phyloP scores from a whole-genome alignment of 75 land plant genomes.

The Picea glauca region DNA sequence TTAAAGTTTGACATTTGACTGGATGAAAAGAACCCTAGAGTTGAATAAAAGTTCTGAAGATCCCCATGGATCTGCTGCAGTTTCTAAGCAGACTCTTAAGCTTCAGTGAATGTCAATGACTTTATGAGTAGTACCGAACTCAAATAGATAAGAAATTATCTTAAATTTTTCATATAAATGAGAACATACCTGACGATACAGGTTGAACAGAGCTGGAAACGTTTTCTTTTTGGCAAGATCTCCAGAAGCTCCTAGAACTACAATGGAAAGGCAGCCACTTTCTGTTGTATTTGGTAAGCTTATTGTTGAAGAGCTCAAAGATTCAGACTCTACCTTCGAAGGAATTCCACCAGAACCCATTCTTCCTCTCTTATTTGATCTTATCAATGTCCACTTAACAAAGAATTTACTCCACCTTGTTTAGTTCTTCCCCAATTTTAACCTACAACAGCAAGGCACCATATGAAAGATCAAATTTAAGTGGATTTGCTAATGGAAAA shows the following conservation, averaged over 20 bases:
- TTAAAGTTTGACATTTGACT: neutral
- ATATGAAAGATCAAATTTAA: neutral
- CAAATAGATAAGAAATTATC: neutral
- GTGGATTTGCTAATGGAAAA: neutral
- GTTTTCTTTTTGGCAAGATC: slow-evolving; percentile 98
- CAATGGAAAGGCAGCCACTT: slow-evolving; percentile 69
- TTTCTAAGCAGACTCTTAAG: neutral
- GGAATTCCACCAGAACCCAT: neutral
- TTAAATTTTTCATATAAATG: neutral
- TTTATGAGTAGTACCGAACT: neutral
- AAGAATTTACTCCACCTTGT: slow-evolving; percentile 2
- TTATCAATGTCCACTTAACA: slow-evolving; percentile 3
- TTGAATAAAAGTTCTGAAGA: neutral
- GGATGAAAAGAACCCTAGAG: neutral
- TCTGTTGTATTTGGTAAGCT: slow-evolving; percentile 14
- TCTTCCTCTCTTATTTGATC: neutral
- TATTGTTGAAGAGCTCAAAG: neutral
- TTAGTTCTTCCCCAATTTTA: neutral
- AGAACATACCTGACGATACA: slow-evolving; percentile 53
- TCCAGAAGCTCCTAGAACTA: slow-evolving; percentile 93
- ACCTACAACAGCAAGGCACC: neutral
- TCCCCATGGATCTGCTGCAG: neutral
- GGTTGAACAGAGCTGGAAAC: slow-evolving; percentile 85
- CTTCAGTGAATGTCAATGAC: neutral
- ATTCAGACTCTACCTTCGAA: neutral